phyloP scores from a whole-genome alignment of 768 basidiomycete species.

The Rhizopogon vinicolor region DNA sequence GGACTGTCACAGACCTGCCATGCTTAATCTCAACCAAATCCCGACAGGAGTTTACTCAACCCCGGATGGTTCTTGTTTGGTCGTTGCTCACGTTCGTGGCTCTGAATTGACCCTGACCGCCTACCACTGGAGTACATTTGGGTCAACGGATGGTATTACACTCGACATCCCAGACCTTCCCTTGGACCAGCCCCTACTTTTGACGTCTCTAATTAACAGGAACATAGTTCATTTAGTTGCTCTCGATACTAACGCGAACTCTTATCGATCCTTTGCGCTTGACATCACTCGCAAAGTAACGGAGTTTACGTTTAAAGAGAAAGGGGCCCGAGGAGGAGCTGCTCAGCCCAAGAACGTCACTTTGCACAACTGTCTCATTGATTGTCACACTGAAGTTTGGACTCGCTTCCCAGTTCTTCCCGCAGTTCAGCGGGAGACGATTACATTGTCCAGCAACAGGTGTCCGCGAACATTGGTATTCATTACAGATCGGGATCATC shows the following conservation, averaged over 20 bases:
- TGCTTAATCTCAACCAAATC: constrained; percentile 30
- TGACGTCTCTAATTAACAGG: constrained; percentile 45
- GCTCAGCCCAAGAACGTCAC: constrained; percentile 14
- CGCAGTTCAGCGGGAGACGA: constrained; percentile 44
- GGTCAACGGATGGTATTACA: constrained; percentile 39
- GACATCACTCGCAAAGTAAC: constrained; percentile 52
- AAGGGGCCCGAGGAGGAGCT: constrained; percentile 19
- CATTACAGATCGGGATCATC: constrained; percentile 33
- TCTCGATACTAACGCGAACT: constrained; percentile 28
- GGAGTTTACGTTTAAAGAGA: constrained; percentile 51
- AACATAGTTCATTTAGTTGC: constrained; percentile 38
- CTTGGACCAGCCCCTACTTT: constrained; percentile 13
- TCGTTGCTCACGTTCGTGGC: constrained; percentile 26
- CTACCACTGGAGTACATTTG: constrained; percentile 57
- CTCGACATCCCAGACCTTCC: constrained; percentile 25
- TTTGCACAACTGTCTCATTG: constrained; percentile 46
- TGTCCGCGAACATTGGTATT: constrained; percentile 36
- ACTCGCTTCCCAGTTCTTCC: constrained; percentile 55
- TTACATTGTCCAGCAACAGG: constrained; percentile 30
- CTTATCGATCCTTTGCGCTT: constrained; percentile 39
- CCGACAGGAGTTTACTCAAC: constrained; percentile 41
- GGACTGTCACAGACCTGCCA: constrained; percentile 34
- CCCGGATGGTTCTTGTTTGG: constrained; percentile 53
- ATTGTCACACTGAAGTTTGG: constrained; percentile 56
- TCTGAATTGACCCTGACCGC: constrained; percentile 25